Conservation (phyloP, 306 rosid genomes). For the Erythrophleum fordii region DNA sequence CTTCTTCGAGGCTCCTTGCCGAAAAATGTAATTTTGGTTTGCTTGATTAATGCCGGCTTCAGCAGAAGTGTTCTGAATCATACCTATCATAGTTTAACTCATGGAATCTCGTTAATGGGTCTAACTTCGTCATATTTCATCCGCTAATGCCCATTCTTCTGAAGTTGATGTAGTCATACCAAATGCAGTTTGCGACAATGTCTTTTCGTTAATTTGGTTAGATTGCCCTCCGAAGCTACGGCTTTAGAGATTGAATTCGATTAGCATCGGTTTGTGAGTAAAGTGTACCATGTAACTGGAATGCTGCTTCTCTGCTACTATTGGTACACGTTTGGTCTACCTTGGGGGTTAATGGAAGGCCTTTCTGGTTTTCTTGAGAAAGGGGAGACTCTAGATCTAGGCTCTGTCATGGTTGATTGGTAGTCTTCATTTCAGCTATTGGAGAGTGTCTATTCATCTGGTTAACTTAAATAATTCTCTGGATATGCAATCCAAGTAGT, state of each 20-base stretch:
- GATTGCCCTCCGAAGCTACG: constrained; percentile 28
- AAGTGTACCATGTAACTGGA: constrained; percentile 40
- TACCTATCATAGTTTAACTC: constrained; percentile 41
- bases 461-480: constrained; percentile 19
- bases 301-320: background rate
- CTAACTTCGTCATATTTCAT: constrained; percentile 29
- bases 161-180: constrained; percentile 14
- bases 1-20: constrained; percentile 31
- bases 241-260: constrained; percentile 36
- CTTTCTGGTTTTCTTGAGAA: constrained; percentile 1
- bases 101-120: constrained; percentile 75
- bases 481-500: constrained; percentile 35
- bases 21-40: constrained; percentile 67
- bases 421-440: constrained; percentile 47
- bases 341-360: background rate
- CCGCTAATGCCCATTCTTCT: constrained; percentile 41
- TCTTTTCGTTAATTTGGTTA: constrained; percentile 57
- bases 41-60: constrained; percentile 52
- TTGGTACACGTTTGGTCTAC: background rate
- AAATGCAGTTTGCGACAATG: constrained; percentile 54
- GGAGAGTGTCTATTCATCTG: constrained; percentile 34
- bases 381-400: background rate
- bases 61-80: constrained; percentile 53
- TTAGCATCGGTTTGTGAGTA: constrained; percentile 28
- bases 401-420: constrained; percentile 30